Percentiles rank a stretch among this genome's conserved stretches.
Evolutionary conservation across 306 rosid genomes (phyloP).

Genomic region (Sesbania bispinosa): DNA sequence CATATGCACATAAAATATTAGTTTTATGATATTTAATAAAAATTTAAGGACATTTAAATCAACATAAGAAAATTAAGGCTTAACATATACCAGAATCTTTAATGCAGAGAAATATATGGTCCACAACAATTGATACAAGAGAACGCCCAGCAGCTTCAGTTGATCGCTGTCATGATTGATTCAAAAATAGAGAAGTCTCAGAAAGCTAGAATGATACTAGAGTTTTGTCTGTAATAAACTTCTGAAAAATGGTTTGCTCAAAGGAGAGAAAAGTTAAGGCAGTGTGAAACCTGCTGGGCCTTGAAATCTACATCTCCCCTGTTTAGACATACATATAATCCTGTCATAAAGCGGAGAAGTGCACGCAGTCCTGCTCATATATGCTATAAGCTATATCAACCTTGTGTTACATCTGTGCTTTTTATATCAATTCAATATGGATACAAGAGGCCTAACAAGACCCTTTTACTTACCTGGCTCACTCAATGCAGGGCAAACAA

Average conservation of each 20-base stretch:
- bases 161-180: conserved; percentile 59
- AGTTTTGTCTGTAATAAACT: conserved; percentile 15
- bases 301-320: conserved; percentile 80
- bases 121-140: conserved; percentile 76
- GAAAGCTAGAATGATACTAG: conserved; percentile 12
- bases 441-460: background rate
- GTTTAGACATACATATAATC: conserved; percentile 79
- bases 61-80: background rate
- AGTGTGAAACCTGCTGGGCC: conserved; percentile 60
- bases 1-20: background rate
- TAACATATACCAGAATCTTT: conserved; percentile 77
- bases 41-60: conserved; percentile 9
- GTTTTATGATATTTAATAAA: background rate
- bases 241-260: conserved; percentile 2
- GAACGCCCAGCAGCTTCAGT: conserved; percentile 86
- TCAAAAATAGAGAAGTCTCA: conserved; percentile 25
- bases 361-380: conserved; percentile 83
- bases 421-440: conserved; percentile 1
- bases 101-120: conserved; percentile 91
- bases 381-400: conserved; percentile 22
- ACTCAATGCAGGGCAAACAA: conserved; percentile 90
- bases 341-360: conserved; percentile 90
- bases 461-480: conserved; percentile 69
- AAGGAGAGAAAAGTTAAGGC: conserved; percentile 22
- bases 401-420: background rate